Conservation (phyloP, 2,329 filamentous ascomycete genomes). For the Paracoccidioides brasiliensis region DNA sequence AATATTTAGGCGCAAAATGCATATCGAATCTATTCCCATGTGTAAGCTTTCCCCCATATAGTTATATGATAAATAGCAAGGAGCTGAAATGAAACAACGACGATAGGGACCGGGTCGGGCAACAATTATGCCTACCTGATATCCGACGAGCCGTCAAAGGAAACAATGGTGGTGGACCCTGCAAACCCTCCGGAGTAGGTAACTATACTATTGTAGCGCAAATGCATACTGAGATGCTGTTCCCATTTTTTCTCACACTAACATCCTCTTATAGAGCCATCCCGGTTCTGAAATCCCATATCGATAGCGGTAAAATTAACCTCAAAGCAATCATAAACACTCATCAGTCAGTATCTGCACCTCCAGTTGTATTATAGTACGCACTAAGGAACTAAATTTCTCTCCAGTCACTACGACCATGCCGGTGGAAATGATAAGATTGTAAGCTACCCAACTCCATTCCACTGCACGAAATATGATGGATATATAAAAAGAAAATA, state of each 20-base stretch:
- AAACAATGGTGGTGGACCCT: slow-evolving; percentile 40
- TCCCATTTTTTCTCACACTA: background rate
- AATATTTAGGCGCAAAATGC: slow-evolving; percentile 27
- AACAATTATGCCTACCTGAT: slow-evolving; percentile 43
- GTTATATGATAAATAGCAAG: background rate
- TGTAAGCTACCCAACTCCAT: slow-evolving; percentile 35
- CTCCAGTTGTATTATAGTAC: background rate
- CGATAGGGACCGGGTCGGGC: slow-evolving; percentile 16
- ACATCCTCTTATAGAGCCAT: slow-evolving; percentile 36
- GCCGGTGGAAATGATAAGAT: slow-evolving; percentile 80
- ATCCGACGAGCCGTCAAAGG: slow-evolving; percentile 36
- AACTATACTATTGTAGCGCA: background rate
- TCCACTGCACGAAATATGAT: background rate
- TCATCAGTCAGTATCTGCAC: slow-evolving; percentile 58
- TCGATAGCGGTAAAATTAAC: slow-evolving; percentile 59
- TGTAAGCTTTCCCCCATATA: slow-evolving; percentile 30
- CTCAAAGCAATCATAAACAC: slow-evolving; percentile 88
- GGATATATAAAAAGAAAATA: background rate
- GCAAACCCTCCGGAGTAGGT: slow-evolving; percentile 39
- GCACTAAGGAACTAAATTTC: background rate
- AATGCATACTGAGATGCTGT: background rate
- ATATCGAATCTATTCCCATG: slow-evolving; percentile 42
- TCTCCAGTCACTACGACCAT: slow-evolving; percentile 73
- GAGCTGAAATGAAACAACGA: slow-evolving; percentile 1
- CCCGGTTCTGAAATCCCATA: slow-evolving; percentile 58